These are phyloP conservation scores for Trichothecium sympodiale DNA, from an alignment of 2,329 filamentous ascomycete species.

Conservation along the genomic window DNA sequence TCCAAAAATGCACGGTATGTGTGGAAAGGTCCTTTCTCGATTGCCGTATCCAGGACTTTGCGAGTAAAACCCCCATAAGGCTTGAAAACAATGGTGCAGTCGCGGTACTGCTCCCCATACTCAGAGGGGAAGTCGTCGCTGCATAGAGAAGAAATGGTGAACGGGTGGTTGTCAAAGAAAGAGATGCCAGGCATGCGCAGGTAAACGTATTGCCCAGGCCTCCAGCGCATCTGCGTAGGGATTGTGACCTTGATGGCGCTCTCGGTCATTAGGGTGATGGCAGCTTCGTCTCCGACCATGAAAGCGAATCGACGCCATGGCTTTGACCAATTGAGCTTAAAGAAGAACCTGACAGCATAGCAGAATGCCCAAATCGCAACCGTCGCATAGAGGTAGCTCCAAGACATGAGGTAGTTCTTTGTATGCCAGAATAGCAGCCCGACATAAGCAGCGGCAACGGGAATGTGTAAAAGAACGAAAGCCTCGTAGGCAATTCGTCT, in stretches of 20 bases:
- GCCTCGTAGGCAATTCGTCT: conserved; percentile 72
- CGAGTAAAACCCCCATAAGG: conserved; percentile 87
- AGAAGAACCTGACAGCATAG: conserved; percentile 63
- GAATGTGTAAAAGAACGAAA: conserved; percentile 74
- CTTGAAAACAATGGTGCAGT: conserved; percentile 84
- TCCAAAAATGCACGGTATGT: conserved; percentile 89
- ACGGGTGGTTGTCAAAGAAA: conserved; percentile 85
- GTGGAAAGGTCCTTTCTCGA: conserved; percentile 79
- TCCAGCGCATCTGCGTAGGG: conserved; percentile 86
- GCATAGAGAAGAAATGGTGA: conserved; percentile 87
- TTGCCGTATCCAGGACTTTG: conserved; percentile 69
- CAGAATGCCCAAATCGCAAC: conserved; percentile 68
- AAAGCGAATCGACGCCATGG: conserved; percentile 64
- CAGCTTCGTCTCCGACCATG: conserved; percentile 82
- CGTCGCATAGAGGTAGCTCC: conserved; percentile 78
- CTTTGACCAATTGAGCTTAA: conserved; percentile 83
- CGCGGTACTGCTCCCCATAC: conserved; percentile 77
- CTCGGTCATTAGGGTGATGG: conserved; percentile 79
- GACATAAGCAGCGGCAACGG: conserved; percentile 69
- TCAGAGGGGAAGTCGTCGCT: conserved; percentile 88
- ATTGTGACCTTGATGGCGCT: conserved; percentile 95
- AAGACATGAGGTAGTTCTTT: conserved; percentile 82
- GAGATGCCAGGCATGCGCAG: conserved; percentile 89
- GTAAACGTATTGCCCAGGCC: conserved; percentile 89
- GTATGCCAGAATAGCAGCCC: conserved; percentile 92